phyloP scores from a whole-genome alignment of 257 asterid genomes.

The Pogostemon cablin region DNA sequence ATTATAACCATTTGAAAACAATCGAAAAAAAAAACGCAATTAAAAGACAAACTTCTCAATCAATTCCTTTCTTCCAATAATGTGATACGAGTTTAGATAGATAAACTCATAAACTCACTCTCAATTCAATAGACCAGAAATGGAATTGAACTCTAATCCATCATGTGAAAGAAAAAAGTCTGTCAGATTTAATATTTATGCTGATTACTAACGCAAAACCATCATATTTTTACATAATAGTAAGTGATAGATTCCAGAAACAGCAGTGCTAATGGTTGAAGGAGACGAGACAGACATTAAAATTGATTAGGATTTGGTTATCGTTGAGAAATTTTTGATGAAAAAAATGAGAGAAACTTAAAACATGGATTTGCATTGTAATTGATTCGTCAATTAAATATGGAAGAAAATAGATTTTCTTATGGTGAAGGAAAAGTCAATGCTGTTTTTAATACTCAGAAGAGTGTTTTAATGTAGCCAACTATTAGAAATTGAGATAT shows the following conservation, averaged over 20 bases:
- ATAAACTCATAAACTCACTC: slow-evolving; percentile 35
- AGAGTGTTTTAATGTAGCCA: too few relatives aligned
- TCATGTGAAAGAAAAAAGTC: slow-evolving; percentile 21
- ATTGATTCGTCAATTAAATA: not conserved
- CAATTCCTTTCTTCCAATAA: slow-evolving; percentile 9
- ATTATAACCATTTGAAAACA: too few relatives aligned
- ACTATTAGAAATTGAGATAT: too few relatives aligned
- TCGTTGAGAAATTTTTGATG: slow-evolving; percentile 24
- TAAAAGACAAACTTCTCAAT: slow-evolving; percentile 21
- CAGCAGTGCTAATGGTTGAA: slow-evolving; percentile 57
- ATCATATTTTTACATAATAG: slow-evolving; percentile 16
- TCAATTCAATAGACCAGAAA: slow-evolving; percentile 41
- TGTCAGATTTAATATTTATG: slow-evolving; percentile 44
- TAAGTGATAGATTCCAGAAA: not conserved
- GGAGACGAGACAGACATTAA: not conserved
- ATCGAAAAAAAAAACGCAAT: not conserved
- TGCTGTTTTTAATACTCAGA: too few relatives aligned
- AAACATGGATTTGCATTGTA: slow-evolving; percentile 37
- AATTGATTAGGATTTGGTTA: slow-evolving; percentile 52
- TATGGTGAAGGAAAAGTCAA: slow-evolving; percentile 28
- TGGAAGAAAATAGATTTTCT: slow-evolving; percentile 28
- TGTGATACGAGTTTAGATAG: slow-evolving; percentile 7
- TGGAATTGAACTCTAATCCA: slow-evolving; percentile 36
- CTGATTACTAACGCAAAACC: slow-evolving; percentile 19
- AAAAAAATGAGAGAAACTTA: slow-evolving; percentile 57